Base-by-base conservation (phyloP, 495 filamentous ascomycete species). In the Aspergillus diversus region DNA sequence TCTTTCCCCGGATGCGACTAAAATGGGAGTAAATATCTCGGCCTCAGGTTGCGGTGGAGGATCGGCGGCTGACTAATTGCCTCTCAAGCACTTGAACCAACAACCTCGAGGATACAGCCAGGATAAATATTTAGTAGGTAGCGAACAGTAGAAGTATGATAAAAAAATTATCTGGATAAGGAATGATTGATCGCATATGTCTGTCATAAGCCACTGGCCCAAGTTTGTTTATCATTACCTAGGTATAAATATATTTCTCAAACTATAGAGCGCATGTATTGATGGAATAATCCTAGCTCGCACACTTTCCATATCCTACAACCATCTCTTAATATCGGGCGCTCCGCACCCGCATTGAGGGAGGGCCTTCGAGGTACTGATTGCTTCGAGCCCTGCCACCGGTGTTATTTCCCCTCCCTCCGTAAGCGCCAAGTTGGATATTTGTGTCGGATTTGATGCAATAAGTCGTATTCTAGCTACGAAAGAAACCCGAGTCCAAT, bases 371-470 rank as follows among this genome's bases (percentile, higher is more conserved):
- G 78, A 81, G 16, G 83, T 83, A 11, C 82, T 83, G 16, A 84
- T 74, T 5, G 73, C 72, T 69, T 81, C 79, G 17, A 86, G 74
- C 35, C 75, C 80, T 11, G 75, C 68, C 0, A 81, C 77, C 13
- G 73, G 66, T 0, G 85, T 86, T 57, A 86, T 27, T 27, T 27
- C 21, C 21, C 21, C 21, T 27, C 21, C 21, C 85, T 16, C 85
- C 85, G 3, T 84, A 84, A 6, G 84, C 84, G 33, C 84, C 85
- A 62, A 87, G 86, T 59, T 87, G 84, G 56, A 87, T 86, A 3
- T 84, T 84, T 21, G 87, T 68, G 60, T 87, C 84, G 2, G 21
- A 27, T 27, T 27, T 27, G 2, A 27, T 27, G 2, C 21, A 27
- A 27, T 27, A 27, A 27, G 21, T 27, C 21, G 2, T 27, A 27